Base-by-base conservation (phyloP, 2,329 filamentous ascomycete genomes). In the Xenoacremonium recifei region DNA sequence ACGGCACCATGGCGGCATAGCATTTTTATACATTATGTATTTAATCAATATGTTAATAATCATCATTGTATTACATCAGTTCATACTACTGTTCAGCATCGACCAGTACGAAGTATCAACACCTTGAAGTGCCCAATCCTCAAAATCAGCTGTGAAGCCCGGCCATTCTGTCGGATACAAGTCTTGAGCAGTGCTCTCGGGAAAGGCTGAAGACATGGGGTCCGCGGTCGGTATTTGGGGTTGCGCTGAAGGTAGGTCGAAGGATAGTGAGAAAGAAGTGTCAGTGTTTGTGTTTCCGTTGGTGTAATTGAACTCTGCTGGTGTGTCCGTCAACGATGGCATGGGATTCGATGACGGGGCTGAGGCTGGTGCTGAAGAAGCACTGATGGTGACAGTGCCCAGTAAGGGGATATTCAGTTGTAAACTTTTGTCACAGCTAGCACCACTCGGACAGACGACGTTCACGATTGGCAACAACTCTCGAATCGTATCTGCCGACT, bases 331-430 rank as follows among this genome's bases (percentile, higher is more conserved):
- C 11, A 44, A 44, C 13, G 54, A 54, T 2, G 44, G 35, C 6
- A 54, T 37, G 11, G 46, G 19, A 17, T 42, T 44, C n/a, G 45
- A 6, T 5, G 47, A 21, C 18, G 42, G 39, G 5, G 53, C 42
- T 4, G 38, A 34, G 17, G 48, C 46, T 33, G 53, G 45, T 5
- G 48, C 50, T 11, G 51, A 53, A 0, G 42, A 35, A 4, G 51
- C 47, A 29, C 51, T 67, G 48, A 76, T 71, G 44, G 68, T 72
- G 31, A 76, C 63, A 2, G 68, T 72, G 18, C 72, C 72, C 3
- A 75, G 57, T 45, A 72, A 74, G 0, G 72, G 72, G 3, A 76
- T 65, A 27, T 65, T 67, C 6, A 76, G 61, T 5, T 65, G 62
- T 23, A 75, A 40, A 18, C 47, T 47, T 39, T 46, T 39, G 25